Conservation (phyloP, 441 rosid species). For the Sinapis alba region DNA sequence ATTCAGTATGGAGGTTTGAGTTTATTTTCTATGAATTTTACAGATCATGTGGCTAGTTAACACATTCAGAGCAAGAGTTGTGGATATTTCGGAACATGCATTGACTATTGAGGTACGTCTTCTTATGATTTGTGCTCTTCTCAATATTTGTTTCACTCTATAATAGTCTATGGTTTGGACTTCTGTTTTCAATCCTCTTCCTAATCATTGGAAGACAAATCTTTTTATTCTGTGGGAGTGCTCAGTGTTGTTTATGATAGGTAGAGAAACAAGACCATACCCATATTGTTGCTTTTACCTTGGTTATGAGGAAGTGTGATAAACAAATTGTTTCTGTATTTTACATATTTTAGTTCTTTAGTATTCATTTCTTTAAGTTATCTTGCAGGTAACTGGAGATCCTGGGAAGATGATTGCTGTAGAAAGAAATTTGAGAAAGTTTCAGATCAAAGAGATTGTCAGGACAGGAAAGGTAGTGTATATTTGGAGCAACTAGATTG, state of each 20-base stretch:
- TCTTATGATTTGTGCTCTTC: slow-evolving; percentile 13
- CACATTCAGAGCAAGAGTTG: slow-evolving; percentile 64
- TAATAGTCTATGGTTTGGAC: neutral
- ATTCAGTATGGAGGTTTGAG: neutral
- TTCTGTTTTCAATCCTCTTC: slow-evolving; percentile 18
- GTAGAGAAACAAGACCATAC: neutral
- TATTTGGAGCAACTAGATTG: slow-evolving; percentile 58
- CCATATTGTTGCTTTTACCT: slow-evolving; percentile 14
- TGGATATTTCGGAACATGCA: slow-evolving; percentile 59
- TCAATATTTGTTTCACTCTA: neutral
- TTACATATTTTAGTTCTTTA: neutral
- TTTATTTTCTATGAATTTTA: slow-evolving; percentile 25
- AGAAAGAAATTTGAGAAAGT: slow-evolving; percentile 62
- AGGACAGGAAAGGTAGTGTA: slow-evolving; percentile 85
- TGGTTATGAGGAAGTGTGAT: slow-evolving; percentile 1
- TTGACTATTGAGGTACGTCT: slow-evolving; percentile 62
- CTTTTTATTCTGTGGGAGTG: neutral
- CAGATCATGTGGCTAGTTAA: slow-evolving; percentile 77
- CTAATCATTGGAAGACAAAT: slow-evolving; percentile 10
- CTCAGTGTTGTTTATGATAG: slow-evolving; percentile 15
- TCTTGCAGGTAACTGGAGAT: slow-evolving; percentile 70
- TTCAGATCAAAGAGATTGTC: slow-evolving; percentile 69
- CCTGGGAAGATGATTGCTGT: slow-evolving; percentile 81
- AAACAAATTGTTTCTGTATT: neutral
- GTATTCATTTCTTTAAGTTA: neutral